A percentile compares a stretch with the other conserved stretches of the same genome.
Evolutionary conservation across 2,329 filamentous ascomycete species (phyloP).

Genomic region (Penicillium verrucosum): DNA sequence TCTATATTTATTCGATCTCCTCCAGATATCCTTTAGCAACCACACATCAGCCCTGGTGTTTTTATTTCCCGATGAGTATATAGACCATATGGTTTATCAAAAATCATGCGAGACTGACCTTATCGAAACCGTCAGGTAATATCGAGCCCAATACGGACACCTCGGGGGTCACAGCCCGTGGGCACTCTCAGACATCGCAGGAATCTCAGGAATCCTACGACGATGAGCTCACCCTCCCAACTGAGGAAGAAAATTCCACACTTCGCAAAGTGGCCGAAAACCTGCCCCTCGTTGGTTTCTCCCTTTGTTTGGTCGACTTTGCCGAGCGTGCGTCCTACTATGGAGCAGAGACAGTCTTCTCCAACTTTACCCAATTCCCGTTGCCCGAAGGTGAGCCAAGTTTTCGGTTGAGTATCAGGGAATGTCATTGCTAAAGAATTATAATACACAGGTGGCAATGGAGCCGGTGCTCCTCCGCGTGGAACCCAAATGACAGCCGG

Average conservation of each 20-base stretch:
- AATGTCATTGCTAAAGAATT: neutral
- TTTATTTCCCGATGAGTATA: neutral
- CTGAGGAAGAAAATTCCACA: constrained; percentile 46
- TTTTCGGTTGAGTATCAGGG: neutral
- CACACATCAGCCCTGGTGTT: neutral
- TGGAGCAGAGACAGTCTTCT: constrained; percentile 54
- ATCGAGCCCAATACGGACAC: neutral
- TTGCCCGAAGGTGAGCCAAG: constrained; percentile 46
- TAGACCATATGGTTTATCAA: neutral
- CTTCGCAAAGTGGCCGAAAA: constrained; percentile 51
- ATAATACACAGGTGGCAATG: constrained; percentile 13
- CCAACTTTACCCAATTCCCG: constrained; percentile 61
- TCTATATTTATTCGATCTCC: neutral
- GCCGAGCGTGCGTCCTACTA: constrained; percentile 62
- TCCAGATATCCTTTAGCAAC: neutral
- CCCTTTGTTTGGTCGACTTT: constrained; percentile 59
- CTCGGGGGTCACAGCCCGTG: neutral
- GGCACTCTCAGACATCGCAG: neutral
- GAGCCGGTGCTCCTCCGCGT: constrained; percentile 30
- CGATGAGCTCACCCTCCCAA: constrained; percentile 39
- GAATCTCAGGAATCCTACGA: neutral
- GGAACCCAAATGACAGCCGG: constrained; percentile 49
- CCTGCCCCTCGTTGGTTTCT: constrained; percentile 54
- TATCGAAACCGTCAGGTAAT: neutral
- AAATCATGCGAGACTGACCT: neutral